Evolutionary conservation across 2,329 filamentous ascomycete species (phyloP), one percentile per base, ranked within the genome.

Genomic region (Triangularia setosa): DNA sequence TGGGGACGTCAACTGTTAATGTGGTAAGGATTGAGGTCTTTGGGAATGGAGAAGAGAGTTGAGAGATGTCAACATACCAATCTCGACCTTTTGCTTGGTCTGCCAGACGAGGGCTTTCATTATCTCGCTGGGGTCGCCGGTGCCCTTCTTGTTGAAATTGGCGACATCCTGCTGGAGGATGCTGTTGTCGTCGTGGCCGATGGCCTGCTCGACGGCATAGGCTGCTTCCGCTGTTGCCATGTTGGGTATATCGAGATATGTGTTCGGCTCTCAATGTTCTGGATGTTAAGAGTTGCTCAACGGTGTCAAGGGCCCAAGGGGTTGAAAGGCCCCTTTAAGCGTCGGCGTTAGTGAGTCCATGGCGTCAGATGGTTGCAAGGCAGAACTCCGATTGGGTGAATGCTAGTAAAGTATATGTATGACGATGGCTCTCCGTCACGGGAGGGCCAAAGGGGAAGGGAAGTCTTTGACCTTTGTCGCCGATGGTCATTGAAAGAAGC

Each of bases 61-160:
- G 21, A n/a, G 35, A 16, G 14, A 21, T 0, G 58, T 11, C 6
- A 8, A 72, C 76, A 64, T 75, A 87, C 84, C 79, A 18, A 96
- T 80, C 72, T 90, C 78, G 56, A 96, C 91, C 28, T 81, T 85
- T 72, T 93, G 91, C 80, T 94, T 95, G 60, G 90, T 90, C 76
- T 90, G 87, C 92, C 92, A 96, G 1, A 84, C 85, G 14, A 96
- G 78, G 0, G 92, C 93, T 75, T 91, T 90, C 90, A 96, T 95
- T 16, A 77, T 89, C 70, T 87, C 84, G 30, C 75, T 76, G 2
- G 76, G 78, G 64, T 89, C 81, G 4, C 79, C 79, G 1, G 60
- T 55, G 1, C 23, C 33, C 25, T 72, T 52, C 23, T 65, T 61
- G 24, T 21, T 28, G 63, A 90, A 90, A 69, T 88, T 88, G 65